Conservation (phyloP, 2,329 filamentous ascomycete genomes). For the Amauroascus niger region DNA sequence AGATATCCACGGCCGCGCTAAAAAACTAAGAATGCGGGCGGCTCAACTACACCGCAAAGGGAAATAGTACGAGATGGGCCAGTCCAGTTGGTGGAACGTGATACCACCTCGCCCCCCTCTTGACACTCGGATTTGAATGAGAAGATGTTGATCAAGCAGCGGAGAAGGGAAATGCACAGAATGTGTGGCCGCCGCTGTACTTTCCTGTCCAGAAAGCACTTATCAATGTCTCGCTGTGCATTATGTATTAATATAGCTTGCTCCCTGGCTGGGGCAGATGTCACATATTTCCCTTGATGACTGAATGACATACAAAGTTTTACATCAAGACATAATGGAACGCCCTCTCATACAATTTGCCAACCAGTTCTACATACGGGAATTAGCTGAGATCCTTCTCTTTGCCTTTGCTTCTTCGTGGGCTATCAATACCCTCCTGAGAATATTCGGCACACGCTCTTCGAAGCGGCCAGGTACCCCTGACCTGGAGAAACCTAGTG, state of each 20-base stretch:
- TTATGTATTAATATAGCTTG: conserved; percentile 5
- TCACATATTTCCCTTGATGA: not conserved
- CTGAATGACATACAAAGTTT: not conserved
- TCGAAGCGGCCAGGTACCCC: not conserved
- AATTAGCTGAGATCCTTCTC: conserved; percentile 1
- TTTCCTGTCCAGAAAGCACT: not conserved
- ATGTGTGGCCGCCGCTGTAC: not conserved
- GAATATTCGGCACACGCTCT: not conserved
- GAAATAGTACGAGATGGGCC: not conserved
- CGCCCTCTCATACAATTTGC: not conserved
- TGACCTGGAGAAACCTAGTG: conserved; percentile 25
- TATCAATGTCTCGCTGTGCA: not conserved
- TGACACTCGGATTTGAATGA: not conserved
- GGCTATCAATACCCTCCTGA: not conserved
- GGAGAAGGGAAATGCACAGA: not conserved
- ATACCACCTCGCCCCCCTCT: not conserved
- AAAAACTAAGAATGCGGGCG: not conserved
- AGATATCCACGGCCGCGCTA: conserved; percentile 1
- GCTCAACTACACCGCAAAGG: conserved; percentile 5
- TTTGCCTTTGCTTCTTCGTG: conserved; percentile 2
- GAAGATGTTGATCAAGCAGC: not conserved
- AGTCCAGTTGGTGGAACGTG: conserved; percentile 4
- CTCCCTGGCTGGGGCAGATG: not conserved
- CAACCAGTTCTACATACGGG: conserved; percentile 3
- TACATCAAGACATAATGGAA: not conserved